Conservation (phyloP, 768 basidiomycete species). For the Bullera alba region DNA sequence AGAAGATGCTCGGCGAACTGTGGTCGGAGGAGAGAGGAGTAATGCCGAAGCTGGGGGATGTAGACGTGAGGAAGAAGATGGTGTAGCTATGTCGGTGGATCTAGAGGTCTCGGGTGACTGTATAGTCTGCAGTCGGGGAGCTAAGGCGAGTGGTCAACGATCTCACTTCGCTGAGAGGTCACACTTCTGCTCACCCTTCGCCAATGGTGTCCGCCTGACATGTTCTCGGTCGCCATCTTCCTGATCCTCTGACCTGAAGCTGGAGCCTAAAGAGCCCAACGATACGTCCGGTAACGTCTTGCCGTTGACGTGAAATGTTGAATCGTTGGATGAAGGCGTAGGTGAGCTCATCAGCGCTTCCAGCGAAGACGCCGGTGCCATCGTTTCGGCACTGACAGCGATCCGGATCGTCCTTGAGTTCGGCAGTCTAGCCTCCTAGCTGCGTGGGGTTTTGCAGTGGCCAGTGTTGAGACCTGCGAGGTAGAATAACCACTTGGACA, state of each 20-base stretch:
- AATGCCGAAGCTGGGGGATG: constrained; percentile 19
- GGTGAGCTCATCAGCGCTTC: constrained; percentile 33
- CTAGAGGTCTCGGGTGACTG: constrained; percentile 24
- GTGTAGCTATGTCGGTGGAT: constrained; percentile 11
- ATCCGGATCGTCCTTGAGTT: no score
- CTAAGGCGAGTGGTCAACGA: no score
- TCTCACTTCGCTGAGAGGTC: no score
- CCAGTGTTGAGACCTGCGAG: no score
- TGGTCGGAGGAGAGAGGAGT: constrained; percentile 27
- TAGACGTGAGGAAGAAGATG: constrained; percentile 23
- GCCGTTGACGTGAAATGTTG: constrained; percentile 31
- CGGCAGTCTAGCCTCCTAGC: no score
- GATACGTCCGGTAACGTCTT: constrained; percentile 39
- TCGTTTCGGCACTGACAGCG: no score
- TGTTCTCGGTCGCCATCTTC: constrained; percentile 10
- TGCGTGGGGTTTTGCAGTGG: no score
- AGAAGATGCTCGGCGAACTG: constrained; percentile 30
- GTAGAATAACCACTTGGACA: no score
- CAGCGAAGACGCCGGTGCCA: constrained; percentile 23
- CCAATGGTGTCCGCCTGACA: constrained; percentile 1
- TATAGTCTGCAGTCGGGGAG: constrained; percentile 9
- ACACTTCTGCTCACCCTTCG: not conserved
- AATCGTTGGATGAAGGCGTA: constrained; percentile 14
- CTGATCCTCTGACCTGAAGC: constrained; percentile 36
- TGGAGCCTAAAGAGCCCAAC: constrained; percentile 34